Conservation (phyloP, 2,329 filamentous ascomycete genomes). For the Arthroderma sp. region DNA sequence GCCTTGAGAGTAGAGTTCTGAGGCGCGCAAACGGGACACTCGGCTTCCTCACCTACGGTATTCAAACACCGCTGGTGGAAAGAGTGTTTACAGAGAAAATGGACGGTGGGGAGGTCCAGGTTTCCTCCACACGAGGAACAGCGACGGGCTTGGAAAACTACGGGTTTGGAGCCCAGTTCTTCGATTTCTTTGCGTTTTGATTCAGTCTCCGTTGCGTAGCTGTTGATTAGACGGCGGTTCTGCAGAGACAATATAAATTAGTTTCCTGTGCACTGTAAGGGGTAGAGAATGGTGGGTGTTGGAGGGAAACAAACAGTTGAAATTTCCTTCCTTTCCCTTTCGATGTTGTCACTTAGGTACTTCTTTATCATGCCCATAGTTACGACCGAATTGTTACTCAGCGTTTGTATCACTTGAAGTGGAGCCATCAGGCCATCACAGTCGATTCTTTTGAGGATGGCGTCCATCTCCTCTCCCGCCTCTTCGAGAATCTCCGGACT, state of each 20-base stretch:
- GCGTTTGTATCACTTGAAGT: constrained; percentile 86
- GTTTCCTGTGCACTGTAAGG: background rate
- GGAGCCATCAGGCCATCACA: constrained; percentile 87
- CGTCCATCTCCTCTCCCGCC: constrained; percentile 71
- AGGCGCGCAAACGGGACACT: constrained; percentile 74
- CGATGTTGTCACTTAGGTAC: constrained; percentile 79
- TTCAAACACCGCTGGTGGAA: constrained; percentile 89
- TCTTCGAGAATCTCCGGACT: constrained; percentile 69
- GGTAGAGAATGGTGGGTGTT: background rate
- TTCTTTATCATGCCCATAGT: constrained; percentile 96
- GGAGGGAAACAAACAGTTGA: constrained; percentile 32
- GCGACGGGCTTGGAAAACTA: constrained; percentile 78
- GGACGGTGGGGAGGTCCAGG: constrained; percentile 78
- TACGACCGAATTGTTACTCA: constrained; percentile 66
- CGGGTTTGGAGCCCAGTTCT: constrained; percentile 64
- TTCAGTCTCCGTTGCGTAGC: constrained; percentile 72
- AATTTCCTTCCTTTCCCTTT: constrained; percentile 78
- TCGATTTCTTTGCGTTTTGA: constrained; percentile 65
- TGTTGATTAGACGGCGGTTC: constrained; percentile 70
- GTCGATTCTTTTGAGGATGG: constrained; percentile 74
- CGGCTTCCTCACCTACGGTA: constrained; percentile 48
- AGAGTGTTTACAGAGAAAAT: constrained; percentile 93
- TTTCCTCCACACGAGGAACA: constrained; percentile 68
- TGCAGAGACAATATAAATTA: constrained; percentile 9
- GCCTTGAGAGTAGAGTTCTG: constrained; percentile 81